Evolutionary conservation across 2,329 filamentous ascomycete species (phyloP), one percentile per base, ranked within the genome.

Genomic region (Aureobasidium lini): DNA sequence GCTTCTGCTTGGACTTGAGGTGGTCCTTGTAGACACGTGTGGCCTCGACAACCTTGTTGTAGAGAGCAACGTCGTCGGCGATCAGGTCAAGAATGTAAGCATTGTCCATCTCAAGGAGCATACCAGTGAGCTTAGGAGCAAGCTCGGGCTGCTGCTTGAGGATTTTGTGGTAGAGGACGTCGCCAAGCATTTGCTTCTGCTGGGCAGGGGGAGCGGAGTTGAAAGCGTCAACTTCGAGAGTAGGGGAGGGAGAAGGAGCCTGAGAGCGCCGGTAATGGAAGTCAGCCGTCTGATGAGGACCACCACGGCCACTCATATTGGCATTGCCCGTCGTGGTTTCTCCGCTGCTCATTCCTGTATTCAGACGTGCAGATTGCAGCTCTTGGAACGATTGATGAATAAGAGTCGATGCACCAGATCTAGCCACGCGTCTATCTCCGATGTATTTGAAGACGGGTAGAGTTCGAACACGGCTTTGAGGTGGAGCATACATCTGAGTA

Each of bases 21-120:
- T 99, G 99, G 77, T 99, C 94, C 72, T 99, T 91, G 75, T 97
- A 99, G 69, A 99, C 94, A 67, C 84, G 89, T 72, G 97, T 88
- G 66, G 94, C 94, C 81, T 99, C 94, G 62, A 96, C 90, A 62
- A 99, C 94, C 87, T 99, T 99, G 75, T 87, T 84, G 73, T 90
- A 89, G 62, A 99, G 87, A 72, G 92, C 89, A 68, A 80, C 78
- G 49, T 96, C 91, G 71, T 97, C 91, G 73, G 93, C 89, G 66
- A 95, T 90, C 90, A 99, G 84, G 78, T 89, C 90, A 72, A 99
- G 83, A 69, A 99, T 81, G 81, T 99, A 94, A 60, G 82, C 75
- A 78, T 97, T 97, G 70, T 97, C 94, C 94, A 99, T 99, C 84
- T 99, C 94, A 69, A 99, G 79, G 70, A 99, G 88, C 94, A 99